These are phyloP conservation scores for Vararia minispora DNA, from an alignment of 768 basidiomycete genomes.

Conservation along the genomic window DNA sequence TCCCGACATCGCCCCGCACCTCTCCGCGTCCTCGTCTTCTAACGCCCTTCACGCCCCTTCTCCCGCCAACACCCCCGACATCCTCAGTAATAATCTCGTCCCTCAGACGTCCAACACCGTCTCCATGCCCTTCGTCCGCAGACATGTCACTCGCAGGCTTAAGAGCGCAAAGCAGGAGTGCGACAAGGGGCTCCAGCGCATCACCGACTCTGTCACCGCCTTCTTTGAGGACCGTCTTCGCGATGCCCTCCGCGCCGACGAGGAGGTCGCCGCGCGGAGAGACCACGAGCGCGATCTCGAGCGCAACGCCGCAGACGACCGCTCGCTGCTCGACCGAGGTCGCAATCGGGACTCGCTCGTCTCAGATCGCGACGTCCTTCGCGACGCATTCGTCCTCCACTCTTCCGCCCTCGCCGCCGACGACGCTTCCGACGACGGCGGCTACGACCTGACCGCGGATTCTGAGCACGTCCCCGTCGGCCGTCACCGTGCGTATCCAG, in stretches of 20 bases:
- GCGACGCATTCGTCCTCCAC: conserved; percentile 52
- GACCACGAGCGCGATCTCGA: conserved; percentile 60
- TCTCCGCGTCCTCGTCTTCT: conserved; percentile 34
- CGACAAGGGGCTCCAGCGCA: conserved; percentile 90
- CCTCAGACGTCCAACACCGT: conserved; percentile 63
- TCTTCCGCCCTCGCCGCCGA: conserved; percentile 44
- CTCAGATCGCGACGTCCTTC: conserved; percentile 26
- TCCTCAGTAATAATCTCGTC: conserved; percentile 24
- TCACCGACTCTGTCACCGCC: conserved; percentile 86
- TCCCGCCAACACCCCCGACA: conserved; percentile 18
- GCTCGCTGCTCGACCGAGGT: conserved; percentile 25
- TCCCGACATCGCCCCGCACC: conserved; percentile 50
- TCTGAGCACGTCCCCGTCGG: conserved; percentile 47
- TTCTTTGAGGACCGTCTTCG: conserved; percentile 90
- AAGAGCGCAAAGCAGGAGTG: conserved; percentile 92
- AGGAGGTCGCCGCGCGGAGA: too few species aligned
- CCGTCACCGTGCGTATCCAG: conserved; percentile 66
- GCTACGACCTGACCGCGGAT: too few species aligned
- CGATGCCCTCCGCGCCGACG: too few species aligned
- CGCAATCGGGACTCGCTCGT: conserved; percentile 40
- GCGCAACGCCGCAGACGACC: too few species aligned
- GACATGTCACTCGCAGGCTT: conserved; percentile 88
- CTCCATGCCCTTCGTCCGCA: conserved; percentile 85
- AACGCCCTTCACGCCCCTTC: too few species aligned
- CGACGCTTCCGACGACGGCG: conserved; percentile 58